These are phyloP conservation scores for Epithele typhae DNA, from an alignment of 768 basidiomycete species.

Conservation along the genomic window DNA sequence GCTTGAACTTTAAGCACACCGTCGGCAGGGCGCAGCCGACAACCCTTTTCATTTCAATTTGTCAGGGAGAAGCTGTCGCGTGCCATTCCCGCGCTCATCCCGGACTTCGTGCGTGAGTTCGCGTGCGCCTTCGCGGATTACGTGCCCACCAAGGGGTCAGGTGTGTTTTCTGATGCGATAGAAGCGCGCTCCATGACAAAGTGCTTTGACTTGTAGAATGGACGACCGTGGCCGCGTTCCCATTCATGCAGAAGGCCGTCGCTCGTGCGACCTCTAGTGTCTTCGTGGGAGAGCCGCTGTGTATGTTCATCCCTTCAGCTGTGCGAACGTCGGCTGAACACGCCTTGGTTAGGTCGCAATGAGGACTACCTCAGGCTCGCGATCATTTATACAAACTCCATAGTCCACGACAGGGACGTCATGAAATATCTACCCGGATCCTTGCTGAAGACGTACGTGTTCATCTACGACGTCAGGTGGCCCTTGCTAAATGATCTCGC, in stretches of 20 bases:
- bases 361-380: constrained; percentile 24
- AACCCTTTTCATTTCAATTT: constrained; percentile 19
- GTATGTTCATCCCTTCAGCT: constrained; percentile 24
- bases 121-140: not conserved
- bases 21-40: constrained; percentile 19
- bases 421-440: constrained; percentile 29
- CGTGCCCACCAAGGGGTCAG: not conserved
- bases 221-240: constrained; percentile 14
- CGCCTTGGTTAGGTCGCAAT: constrained; percentile 28
- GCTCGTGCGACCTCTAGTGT: constrained; percentile 26
- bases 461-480: not conserved
- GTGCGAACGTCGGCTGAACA: constrained; percentile 12
- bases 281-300: constrained; percentile 31
- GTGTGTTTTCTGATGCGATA: not conserved
- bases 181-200: not conserved
- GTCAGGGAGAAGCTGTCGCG: constrained; percentile 23
- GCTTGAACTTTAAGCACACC: constrained; percentile 31
- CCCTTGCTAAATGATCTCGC: constrained; percentile 5
- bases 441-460: constrained; percentile 26
- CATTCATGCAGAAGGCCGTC: constrained; percentile 21
- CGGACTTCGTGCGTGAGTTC: constrained; percentile 22
- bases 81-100: constrained; percentile 17
- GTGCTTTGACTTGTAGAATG: constrained; percentile 15
- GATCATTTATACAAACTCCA: constrained; percentile 28
- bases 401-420: constrained; percentile 18